Base-by-base conservation (phyloP, 306 rosid species). In the Vachellia collinsii region DNA sequence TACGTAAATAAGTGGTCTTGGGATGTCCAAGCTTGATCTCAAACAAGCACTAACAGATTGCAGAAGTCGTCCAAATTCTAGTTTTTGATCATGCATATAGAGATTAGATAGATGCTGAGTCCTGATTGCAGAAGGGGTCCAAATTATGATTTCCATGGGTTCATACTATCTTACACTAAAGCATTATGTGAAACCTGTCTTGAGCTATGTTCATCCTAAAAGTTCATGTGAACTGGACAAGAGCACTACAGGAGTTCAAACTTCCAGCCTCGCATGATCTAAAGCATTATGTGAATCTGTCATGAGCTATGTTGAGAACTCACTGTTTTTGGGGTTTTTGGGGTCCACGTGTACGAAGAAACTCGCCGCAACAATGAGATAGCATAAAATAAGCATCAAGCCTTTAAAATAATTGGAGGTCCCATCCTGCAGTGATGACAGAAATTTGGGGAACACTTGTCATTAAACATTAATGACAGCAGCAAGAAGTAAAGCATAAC, bases 321-420 rank as follows among this genome's bases (percentile, higher is more conserved):
- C 34, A 29, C 34, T 29, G 34, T 29, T 29, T 29, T 29, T 1
- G 34, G 34, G 34, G 34, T 1, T 29, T 29, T 29, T 29, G 34
- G 34, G 34, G 34, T 94, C 98, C 20, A 92, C 85, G 19, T 94
- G 98, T 38, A 94, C 95, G 50, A 89, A 94, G 80, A 92, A 94
- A 79, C 96, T 94, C 87, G 98, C 97, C 50, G 97, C 98, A 64
- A 94, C 98, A 37, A 94, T 94, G 65, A 94, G 97, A 83, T 94
- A 94, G 91, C 98, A 90, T 36, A 94, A 86, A 58, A 94, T 82
- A 77, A 94, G 97, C 98, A 94, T 92, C 90, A 94, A 84, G 59
- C 98, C 98, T 81, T 94, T 94, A 64, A 94, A 94, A 83, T 94
- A 92, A 87, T 88, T 92, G 70, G 98, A 94, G 43, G 94, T 88